Evolutionary conservation across 2,329 filamentous ascomycete species (phyloP).

Genomic region (Fusarium chuoi): DNA sequence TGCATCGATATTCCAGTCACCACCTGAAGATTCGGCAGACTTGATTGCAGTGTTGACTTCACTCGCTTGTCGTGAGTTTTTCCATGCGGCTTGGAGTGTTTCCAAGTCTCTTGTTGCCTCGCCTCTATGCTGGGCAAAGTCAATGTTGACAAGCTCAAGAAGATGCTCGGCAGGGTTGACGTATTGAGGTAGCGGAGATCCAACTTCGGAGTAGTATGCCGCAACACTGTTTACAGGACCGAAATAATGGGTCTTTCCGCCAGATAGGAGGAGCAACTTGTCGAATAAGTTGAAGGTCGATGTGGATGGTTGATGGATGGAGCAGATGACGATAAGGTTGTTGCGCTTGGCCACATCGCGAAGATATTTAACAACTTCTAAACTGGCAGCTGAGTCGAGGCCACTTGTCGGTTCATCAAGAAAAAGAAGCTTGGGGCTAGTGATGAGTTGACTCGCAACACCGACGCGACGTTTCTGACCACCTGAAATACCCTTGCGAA

Average conservation of each 20-base stretch:
- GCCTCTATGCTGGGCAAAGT: constrained; percentile 68
- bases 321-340: constrained; percentile 80
- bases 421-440: constrained; percentile 82
- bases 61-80: constrained; percentile 32
- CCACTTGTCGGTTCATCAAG: constrained; percentile 87
- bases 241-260: constrained; percentile 77
- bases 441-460: constrained; percentile 84
- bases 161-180: constrained; percentile 85
- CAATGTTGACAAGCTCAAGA: constrained; percentile 81
- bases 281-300: constrained; percentile 84
- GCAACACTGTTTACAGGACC: constrained; percentile 68
- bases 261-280: constrained; percentile 78
- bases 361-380: constrained; percentile 80
- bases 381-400: constrained; percentile 80
- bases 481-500: constrained; percentile 84
- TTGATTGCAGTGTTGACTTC: constrained; percentile 39
- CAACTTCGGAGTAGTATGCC: constrained; percentile 71
- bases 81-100: constrained; percentile 43
- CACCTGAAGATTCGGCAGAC: constrained; percentile 45
- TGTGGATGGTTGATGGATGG: constrained; percentile 87
- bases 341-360: constrained; percentile 72
- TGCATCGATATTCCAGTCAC: constrained; percentile 23
- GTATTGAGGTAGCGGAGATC: constrained; percentile 71
- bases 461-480: constrained; percentile 86
- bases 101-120: constrained; percentile 53